Evolutionary conservation across 148 eudicot genomes (phyloP).

Genomic region (Tetragonia tetragonoides): DNA sequence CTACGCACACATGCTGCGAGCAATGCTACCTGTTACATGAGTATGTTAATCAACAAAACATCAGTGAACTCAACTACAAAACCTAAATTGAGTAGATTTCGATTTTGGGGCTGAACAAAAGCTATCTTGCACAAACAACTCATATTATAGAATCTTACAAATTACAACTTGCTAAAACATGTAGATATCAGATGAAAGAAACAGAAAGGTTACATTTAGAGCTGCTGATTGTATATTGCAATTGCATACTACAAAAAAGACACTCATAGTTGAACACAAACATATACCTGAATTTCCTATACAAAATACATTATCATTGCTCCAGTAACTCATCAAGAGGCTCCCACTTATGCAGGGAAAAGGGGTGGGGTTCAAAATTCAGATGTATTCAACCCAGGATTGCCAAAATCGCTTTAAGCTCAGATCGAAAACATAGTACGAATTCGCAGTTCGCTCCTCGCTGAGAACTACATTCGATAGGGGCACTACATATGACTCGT

Average conservation of each 20-base stretch:
- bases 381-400: no score
- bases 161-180: constrained; percentile 6
- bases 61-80: constrained; percentile 1
- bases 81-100: neutral
- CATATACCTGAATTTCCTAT: neutral
- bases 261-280: neutral
- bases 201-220: neutral
- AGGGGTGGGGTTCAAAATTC: no score
- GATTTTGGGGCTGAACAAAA: neutral
- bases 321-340: no score
- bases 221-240: neutral
- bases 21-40: constrained; percentile 69
- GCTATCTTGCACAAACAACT: neutral
- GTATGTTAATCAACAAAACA: constrained; percentile 1
- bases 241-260: neutral
- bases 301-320: neutral
- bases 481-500: no score
- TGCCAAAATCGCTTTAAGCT: no score
- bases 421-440: no score
- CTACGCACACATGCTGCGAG: constrained; percentile 95
- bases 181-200: neutral
- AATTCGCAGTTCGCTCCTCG: no score
- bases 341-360: no score
- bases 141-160: neutral
- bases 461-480: no score